Percentiles rank a stretch among this genome's conserved stretches.
Conservation (phyloP, 495 filamentous ascomycete species). For the Diplogelasinospora grovesii region DNA sequence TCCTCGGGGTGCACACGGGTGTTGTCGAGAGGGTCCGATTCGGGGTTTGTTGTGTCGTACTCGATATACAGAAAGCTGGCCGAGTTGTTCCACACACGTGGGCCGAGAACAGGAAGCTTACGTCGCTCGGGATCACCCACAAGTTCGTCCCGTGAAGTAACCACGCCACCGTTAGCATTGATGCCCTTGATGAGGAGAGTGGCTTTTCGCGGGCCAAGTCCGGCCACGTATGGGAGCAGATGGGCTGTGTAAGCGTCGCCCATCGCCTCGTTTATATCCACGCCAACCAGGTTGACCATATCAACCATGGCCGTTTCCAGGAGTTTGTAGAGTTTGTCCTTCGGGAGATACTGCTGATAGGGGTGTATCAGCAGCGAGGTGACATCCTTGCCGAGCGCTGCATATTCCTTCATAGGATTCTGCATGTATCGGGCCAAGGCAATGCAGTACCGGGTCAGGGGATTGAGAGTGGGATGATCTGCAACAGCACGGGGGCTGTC, state of each 20-base stretch:
- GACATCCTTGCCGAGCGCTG: constrained; percentile 80
- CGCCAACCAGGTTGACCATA: constrained; percentile 93
- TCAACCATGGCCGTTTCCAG: constrained; percentile 94
- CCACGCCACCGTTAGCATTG: constrained; percentile 74
- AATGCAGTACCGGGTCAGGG: constrained; percentile 80
- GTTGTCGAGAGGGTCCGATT: constrained; percentile 88
- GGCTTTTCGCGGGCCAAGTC: constrained; percentile 89
- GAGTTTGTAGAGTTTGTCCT: constrained; percentile 75
- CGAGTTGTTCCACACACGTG: constrained; percentile 90
- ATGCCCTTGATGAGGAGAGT: constrained; percentile 82
- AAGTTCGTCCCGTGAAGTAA: constrained; percentile 75
- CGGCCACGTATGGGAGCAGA: constrained; percentile 84
- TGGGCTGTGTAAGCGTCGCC: constrained; percentile 71
- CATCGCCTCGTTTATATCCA: constrained; percentile 89
- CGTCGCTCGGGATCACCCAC: constrained; percentile 77
- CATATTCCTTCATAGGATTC: constrained; percentile 92
- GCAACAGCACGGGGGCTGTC: constrained; percentile 72
- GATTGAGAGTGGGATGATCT: constrained; percentile 72
- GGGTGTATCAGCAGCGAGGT: constrained; percentile 80
- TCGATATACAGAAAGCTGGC: constrained; percentile 90
- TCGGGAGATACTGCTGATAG: constrained; percentile 78
- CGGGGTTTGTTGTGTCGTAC: constrained; percentile 68
- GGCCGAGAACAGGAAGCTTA: constrained; percentile 70
- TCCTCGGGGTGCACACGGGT: constrained; percentile 96
- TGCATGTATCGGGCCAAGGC: constrained; percentile 86